Conservation (phyloP, 148 eudicot species). For the Tetragonia tetragonoides region DNA sequence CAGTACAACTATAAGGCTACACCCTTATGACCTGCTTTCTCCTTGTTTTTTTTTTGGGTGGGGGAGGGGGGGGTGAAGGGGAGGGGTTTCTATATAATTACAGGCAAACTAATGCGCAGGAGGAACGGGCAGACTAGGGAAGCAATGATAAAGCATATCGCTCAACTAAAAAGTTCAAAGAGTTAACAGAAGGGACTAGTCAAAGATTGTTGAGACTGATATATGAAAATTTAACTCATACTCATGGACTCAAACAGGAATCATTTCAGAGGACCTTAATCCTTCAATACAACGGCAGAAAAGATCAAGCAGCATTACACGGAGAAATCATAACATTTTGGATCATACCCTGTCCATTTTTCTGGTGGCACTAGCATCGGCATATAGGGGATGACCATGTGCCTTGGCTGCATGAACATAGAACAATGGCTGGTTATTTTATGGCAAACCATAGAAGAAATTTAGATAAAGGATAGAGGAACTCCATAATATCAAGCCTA, state of each 20-base stretch:
- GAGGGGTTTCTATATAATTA: too few relatives aligned
- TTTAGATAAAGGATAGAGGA: conserved; percentile 10
- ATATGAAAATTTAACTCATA: neutral
- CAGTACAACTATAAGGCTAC: too few relatives aligned
- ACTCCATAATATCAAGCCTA: conserved; percentile 5
- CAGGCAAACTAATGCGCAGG: neutral
- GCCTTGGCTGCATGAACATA: conserved; percentile 67
- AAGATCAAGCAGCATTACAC: neutral
- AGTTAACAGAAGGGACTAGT: neutral
- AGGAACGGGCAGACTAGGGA: neutral
- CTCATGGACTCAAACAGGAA: neutral
- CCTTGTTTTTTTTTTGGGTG: too few relatives aligned
- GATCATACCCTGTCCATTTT: conserved; percentile 82
- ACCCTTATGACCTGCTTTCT: too few relatives aligned
- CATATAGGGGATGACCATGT: conserved; percentile 96
- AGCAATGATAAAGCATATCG: neutral
- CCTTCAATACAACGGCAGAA: conserved; percentile 7
- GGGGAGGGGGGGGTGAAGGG: too few relatives aligned
- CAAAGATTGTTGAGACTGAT: conserved; percentile 1
- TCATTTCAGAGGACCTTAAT: neutral
- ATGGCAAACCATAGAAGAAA: neutral
- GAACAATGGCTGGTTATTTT: conserved; percentile 3
- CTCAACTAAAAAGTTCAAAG: neutral
- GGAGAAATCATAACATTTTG: conserved; percentile 3
- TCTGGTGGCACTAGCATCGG: conserved; percentile 96